These are phyloP conservation scores for Phanerodontia chrysosporium DNA, from an alignment of 768 basidiomycete genomes.

Conservation along the genomic window DNA sequence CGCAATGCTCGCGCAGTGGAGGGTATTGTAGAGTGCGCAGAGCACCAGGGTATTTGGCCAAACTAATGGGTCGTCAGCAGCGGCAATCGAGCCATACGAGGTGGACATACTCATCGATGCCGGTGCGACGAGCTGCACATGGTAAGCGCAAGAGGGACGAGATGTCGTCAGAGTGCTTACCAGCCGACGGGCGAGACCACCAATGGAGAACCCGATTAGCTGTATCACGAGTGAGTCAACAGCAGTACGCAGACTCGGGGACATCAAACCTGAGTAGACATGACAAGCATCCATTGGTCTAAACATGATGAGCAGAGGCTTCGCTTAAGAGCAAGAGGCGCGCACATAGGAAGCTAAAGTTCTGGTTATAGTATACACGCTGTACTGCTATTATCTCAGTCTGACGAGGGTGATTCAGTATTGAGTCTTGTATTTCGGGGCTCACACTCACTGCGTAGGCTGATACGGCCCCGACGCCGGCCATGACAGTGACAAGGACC, in stretches of 20 bases:
- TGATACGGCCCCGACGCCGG: constrained; percentile 51
- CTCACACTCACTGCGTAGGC: constrained; percentile 51
- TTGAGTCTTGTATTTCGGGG: not conserved
- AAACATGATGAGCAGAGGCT: not conserved
- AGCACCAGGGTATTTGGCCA: constrained; percentile 72
- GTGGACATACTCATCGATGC: constrained; percentile 25
- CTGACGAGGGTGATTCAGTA: constrained; percentile 13
- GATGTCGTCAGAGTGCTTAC: constrained; percentile 10
- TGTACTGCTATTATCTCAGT: constrained; percentile 78
- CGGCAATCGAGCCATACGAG: not conserved
- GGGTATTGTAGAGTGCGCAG: constrained; percentile 70
- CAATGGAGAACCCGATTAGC: constrained; percentile 29
- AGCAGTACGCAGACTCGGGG: not conserved
- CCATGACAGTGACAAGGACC: constrained; percentile 71
- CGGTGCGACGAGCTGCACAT: constrained; percentile 28
- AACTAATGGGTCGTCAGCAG: constrained; percentile 33
- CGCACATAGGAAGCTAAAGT: constrained; percentile 57
- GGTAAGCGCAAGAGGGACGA: not conserved
- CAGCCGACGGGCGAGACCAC: constrained; percentile 32
- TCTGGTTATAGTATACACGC: constrained; percentile 65
- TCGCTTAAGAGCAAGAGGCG: not conserved
- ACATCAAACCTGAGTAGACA: constrained; percentile 24
- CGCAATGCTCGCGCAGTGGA: constrained; percentile 58
- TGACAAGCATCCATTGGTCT: constrained; percentile 28
- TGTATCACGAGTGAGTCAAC: constrained; percentile 1